These are phyloP conservation scores for Stellera chamaejasme DNA, from an alignment of 345 rosid genomes.

Conservation along the genomic window DNA sequence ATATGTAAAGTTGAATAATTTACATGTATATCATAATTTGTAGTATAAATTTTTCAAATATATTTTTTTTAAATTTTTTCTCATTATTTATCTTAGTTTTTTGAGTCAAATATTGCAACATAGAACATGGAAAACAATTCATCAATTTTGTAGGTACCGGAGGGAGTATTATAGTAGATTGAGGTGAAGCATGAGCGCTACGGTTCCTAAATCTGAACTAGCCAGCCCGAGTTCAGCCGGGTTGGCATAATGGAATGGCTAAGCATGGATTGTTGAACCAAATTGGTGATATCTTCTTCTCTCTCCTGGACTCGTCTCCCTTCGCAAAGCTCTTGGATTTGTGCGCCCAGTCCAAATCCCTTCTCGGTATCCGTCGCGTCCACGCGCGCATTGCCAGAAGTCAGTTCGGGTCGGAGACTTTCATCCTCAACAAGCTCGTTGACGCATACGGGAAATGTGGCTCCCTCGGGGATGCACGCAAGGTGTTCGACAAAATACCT, in stretches of 20 bases:
- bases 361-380: constrained; percentile 28
- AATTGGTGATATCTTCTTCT: constrained; percentile 20
- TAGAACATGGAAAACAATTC: too few species aligned
- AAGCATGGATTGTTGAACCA: constrained; percentile 35
- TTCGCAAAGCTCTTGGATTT: constrained; percentile 61
- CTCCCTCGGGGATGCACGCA: constrained; percentile 36
- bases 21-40: too few species aligned
- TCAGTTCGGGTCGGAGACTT: constrained; percentile 36
- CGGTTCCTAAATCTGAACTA: too few species aligned
- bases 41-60: too few species aligned
- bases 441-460: constrained; percentile 61
- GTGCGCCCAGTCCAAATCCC: constrained; percentile 39
- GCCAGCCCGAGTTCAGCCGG: too few species aligned
- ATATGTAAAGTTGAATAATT: too few species aligned
- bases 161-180: too few species aligned
- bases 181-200: too few species aligned
- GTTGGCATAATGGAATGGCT: constrained; percentile 47
- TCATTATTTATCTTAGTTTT: too few species aligned
- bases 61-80: too few species aligned
- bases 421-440: constrained; percentile 60
- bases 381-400: constrained; percentile 60
- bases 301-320: constrained; percentile 41
- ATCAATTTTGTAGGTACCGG: too few species aligned
- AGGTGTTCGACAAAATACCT: constrained; percentile 66
- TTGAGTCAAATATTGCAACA: too few species aligned